Base-by-base conservation (phyloP, 164 flowering plant species). In the Sextonia rubra region DNA sequence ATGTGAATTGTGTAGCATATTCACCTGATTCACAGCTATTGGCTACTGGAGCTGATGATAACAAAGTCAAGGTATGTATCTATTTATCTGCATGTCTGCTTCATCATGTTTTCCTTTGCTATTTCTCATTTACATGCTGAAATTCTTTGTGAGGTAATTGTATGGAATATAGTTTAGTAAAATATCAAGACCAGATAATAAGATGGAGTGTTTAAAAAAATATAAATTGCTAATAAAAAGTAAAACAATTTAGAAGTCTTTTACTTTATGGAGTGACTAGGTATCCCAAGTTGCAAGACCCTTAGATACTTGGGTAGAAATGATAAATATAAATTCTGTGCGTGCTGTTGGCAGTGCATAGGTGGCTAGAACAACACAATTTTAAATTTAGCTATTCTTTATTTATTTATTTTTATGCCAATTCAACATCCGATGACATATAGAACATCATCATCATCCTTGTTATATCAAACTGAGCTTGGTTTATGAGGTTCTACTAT, bases 21-120 rank as follows among this genome's bases (percentile, higher is more conserved):
- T 93, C 99, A 0, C 91, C 92, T 12, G 99, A 96, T 83, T 96
- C 99, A 2, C 99, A 93, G 77, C 82, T 93, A 30, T 74, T 96
- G 87, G 99, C 98, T 44, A 93, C 98, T 71, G 99, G 99, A 60
- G 93, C 98, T 17, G 98, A 93, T 84, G 99, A 96, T 86, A 93
- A 96, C 79, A 96, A 96, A 86, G 84, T 96, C 75, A 93, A 93
- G 97, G 99, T 92, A 79, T 68, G 4, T 30, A 37, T 2, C 30
- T 58, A 37, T 12, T 48, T 25, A 20, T 23, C 55, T 55, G 12
- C 47, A 12, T 24, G 11, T 72, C 17, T 23, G 30, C 23, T 14
- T 62, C 9, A 17, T 27, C 20, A 2, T 20, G 22, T 56, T 18
- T 55, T 4, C 25, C 25, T 25, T 24, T 47, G 12, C 24, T 52